phyloP scores from a whole-genome alignment of 306 rosid genomes.

The Prunus kanzakura region DNA sequence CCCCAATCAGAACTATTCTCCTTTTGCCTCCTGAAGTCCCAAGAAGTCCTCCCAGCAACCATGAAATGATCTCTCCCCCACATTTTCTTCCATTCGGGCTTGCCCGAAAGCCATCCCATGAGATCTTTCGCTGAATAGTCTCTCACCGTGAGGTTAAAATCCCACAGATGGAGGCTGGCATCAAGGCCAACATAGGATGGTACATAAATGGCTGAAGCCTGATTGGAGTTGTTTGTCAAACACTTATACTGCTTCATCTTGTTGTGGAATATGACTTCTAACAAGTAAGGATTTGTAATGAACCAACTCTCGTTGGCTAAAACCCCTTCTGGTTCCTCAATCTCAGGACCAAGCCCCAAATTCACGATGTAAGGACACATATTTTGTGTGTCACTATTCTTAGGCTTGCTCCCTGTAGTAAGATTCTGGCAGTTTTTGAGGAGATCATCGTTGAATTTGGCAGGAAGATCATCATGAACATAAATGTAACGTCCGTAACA shows the following conservation, averaged over 20 bases:
- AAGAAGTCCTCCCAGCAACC: conserved; percentile 75
- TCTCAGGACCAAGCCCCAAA: conserved; percentile 62
- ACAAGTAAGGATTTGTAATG: conserved; percentile 61
- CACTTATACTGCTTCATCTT: conserved; percentile 66
- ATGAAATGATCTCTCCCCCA: conserved; percentile 87
- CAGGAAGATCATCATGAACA: conserved; percentile 55
- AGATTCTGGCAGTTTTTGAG: conserved; percentile 52
- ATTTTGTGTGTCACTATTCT: conserved; percentile 31
- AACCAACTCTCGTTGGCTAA: conserved; percentile 52
- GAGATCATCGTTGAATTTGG: conserved; percentile 54
- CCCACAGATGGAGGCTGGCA: conserved; percentile 65
- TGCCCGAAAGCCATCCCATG: conserved; percentile 35
- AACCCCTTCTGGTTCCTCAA: conserved; percentile 28
- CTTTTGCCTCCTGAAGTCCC: conserved; percentile 79
- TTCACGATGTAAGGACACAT: conserved; percentile 75
- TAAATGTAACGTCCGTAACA: conserved; percentile 61
- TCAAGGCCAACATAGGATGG: conserved; percentile 90
- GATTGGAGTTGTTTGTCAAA: conserved; percentile 58
- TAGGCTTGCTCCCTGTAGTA: conserved; percentile 45
- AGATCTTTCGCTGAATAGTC: conserved; percentile 62
- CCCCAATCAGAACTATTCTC: conserved; percentile 71
- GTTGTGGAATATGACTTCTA: conserved; percentile 80
- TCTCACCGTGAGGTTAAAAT: conserved; percentile 43
- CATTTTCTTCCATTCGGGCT: conserved; percentile 68
- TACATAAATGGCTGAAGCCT: conserved; percentile 73